phyloP scores from a whole-genome alignment of 225 moss, liverwort and hornwort species.

The Lunularia cruciata region DNA sequence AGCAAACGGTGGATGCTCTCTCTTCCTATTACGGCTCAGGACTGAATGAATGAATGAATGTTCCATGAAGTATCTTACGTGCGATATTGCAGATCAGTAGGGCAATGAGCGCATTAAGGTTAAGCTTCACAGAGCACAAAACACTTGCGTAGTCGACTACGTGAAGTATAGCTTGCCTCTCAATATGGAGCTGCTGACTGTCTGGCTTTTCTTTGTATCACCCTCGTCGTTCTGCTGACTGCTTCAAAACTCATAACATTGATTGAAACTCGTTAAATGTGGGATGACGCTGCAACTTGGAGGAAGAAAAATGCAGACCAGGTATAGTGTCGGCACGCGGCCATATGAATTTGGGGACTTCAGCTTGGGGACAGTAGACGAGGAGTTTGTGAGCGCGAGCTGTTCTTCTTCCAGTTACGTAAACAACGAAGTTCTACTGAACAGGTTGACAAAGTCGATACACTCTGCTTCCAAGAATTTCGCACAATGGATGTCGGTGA shows the following conservation, averaged over 20 bases:
- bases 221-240: too few species aligned
- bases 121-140: too few species aligned
- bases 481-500: conserved; percentile 40
- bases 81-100: too few species aligned
- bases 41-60: too few species aligned
- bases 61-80: too few species aligned
- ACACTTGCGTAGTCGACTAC: too few species aligned
- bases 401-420: conserved; percentile 21
- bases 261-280: neutral
- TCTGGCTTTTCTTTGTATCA: too few species aligned
- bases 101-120: too few species aligned
- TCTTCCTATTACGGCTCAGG: too few species aligned
- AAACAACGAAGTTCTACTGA: conserved; percentile 28
- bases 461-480: conserved; percentile 34
- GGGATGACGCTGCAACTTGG: neutral
- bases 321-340: neutral
- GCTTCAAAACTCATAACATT: conserved; percentile 9
- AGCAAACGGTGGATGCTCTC: too few species aligned
- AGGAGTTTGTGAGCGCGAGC: conserved; percentile 20
- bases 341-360: conserved; percentile 16
- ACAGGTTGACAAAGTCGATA: conserved; percentile 29
- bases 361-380: conserved; percentile 23
- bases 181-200: too few species aligned
- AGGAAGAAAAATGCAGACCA: conserved; percentile 26
- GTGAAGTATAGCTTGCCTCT: too few species aligned